These are phyloP conservation scores for Wickerhamomyces xylosicus DNA, from an alignment of 805 yeast species.

Conservation along the genomic window DNA sequence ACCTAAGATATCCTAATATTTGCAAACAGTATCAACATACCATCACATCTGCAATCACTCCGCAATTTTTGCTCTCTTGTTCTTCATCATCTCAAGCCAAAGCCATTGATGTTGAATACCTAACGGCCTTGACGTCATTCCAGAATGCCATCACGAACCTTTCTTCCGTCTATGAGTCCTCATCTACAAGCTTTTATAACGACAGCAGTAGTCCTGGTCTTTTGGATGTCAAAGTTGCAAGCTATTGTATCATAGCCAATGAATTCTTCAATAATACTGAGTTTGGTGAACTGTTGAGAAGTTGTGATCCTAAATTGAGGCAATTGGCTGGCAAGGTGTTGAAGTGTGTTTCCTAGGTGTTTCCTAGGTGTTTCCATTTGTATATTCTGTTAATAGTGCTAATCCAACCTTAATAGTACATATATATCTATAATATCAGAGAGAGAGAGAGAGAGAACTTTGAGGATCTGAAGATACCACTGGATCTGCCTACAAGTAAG, in stretches of 20 bases:
- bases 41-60: slow-evolving; percentile 1
- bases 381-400: too few relatives aligned
- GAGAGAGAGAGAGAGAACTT: too few relatives aligned
- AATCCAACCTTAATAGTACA: too few relatives aligned
- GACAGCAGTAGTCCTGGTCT: slow-evolving; percentile 13
- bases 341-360: slow-evolving; percentile 5
- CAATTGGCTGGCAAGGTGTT: slow-evolving; percentile 11
- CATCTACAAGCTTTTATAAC: slow-evolving; percentile 9
- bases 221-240: slow-evolving; percentile 23
- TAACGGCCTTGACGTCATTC: slow-evolving; percentile 14
- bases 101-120: slow-evolving; percentile 9
- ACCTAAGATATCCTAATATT: slow-evolving; percentile 26
- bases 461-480: too few relatives aligned
- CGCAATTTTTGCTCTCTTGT: not conserved
- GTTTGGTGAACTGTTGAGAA: slow-evolving; percentile 2
- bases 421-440: too few relatives aligned
- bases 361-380: too few relatives aligned
- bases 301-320: slow-evolving; percentile 7
- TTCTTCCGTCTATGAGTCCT: slow-evolving; percentile 11
- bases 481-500: too few relatives aligned
- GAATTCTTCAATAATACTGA: slow-evolving; percentile 10
- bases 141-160: slow-evolving; percentile 17
- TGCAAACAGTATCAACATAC: slow-evolving; percentile 9
- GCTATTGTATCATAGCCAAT: slow-evolving; percentile 19
- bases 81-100: slow-evolving; percentile 5